phyloP scores from a whole-genome alignment of 371 early-diverging fungal species.

The Rhizomucor miehei region DNA sequence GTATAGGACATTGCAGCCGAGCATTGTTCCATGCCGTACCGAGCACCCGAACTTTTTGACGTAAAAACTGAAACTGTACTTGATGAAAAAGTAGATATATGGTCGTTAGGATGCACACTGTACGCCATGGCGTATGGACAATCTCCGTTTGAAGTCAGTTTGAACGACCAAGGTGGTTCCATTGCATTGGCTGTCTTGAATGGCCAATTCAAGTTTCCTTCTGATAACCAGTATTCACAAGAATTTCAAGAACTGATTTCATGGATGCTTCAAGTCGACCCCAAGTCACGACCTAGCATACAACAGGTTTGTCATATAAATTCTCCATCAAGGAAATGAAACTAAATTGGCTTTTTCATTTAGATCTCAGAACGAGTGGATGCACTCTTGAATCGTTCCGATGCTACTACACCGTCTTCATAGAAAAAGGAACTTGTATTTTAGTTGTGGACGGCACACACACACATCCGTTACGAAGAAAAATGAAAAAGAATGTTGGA shows the following conservation, averaged over 20 bases:
- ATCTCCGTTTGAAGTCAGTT: constrained; percentile 73
- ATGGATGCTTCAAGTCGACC: constrained; percentile 65
- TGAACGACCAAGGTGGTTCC: constrained; percentile 69
- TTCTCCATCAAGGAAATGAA: too few species aligned
- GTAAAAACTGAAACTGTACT: constrained; percentile 60
- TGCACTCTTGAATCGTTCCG: too few species aligned
- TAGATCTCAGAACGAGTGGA: too few species aligned
- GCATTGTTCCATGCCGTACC: constrained; percentile 72
- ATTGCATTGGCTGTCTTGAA: constrained; percentile 72
- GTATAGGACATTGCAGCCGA: constrained; percentile 68
- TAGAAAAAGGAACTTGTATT: too few species aligned
- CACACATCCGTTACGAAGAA: too few species aligned
- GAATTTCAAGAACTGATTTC: constrained; percentile 61
- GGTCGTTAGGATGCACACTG: constrained; percentile 77
- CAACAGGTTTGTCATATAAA: constrained; percentile 22
- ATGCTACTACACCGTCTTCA: too few species aligned
- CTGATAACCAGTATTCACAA: constrained; percentile 47
- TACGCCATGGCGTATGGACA: constrained; percentile 74
- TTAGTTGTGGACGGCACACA: too few species aligned
- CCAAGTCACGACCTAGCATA: constrained; percentile 66
- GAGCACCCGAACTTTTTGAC: constrained; percentile 84
- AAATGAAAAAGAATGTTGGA: too few species aligned
- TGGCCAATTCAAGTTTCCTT: constrained; percentile 62
- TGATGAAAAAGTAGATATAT: constrained; percentile 75
- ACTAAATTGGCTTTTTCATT: too few species aligned